phyloP scores from a whole-genome alignment of 805 yeast genomes.

The Saccharomyces jurei region DNA sequence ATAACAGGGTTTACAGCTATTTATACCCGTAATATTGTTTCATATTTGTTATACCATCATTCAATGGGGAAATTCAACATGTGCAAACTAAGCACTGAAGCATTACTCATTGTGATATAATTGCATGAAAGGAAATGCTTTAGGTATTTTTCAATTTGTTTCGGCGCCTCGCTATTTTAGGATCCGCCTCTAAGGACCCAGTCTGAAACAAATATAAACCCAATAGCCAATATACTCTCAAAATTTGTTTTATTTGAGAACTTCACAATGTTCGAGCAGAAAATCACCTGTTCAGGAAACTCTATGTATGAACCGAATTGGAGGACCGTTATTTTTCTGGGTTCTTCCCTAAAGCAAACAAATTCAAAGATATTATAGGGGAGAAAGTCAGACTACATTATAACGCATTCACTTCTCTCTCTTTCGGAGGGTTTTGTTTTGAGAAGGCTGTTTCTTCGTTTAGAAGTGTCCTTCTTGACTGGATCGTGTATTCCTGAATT shows the following conservation, averaged over 20 bases:
- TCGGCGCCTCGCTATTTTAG: neutral
- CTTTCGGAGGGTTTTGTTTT: conserved; percentile 1
- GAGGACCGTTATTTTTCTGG: too few relatives aligned
- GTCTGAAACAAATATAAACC: neutral
- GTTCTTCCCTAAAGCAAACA: too few relatives aligned
- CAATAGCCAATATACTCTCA: neutral
- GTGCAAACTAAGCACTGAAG: neutral
- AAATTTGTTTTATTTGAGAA: neutral
- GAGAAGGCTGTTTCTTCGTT: conserved; percentile 1
- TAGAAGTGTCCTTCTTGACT: conserved; percentile 4
- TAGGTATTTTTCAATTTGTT: neutral
- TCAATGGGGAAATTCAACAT: neutral
- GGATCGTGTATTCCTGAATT: conserved; percentile 3
- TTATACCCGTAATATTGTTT: neutral
- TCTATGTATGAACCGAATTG: too few relatives aligned
- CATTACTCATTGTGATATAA: neutral
- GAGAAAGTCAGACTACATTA: conserved; percentile 2
- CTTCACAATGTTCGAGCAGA: neutral
- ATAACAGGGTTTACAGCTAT: neutral
- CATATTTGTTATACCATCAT: neutral
- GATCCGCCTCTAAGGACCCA: neutral
- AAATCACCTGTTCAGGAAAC: too few relatives aligned
- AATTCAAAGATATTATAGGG: too few relatives aligned
- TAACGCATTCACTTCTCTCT: conserved; percentile 8
- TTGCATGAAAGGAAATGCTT: neutral